Base-by-base conservation (phyloP, 2,329 filamentous ascomycete species). In the Colletotrichum trifolii region DNA sequence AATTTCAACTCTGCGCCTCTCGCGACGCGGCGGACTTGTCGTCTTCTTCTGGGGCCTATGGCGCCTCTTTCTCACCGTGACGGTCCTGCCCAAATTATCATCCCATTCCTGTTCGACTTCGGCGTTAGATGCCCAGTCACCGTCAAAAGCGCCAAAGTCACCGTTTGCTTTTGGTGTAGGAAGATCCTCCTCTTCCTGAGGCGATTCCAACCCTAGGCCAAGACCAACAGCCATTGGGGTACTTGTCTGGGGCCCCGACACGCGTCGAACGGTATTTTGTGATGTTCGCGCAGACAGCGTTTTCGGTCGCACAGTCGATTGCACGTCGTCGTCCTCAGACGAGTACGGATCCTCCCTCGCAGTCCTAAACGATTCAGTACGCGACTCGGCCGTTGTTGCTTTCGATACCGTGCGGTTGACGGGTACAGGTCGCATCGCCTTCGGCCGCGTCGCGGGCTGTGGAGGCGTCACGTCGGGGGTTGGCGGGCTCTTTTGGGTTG, bases 401-500 rank as follows among this genome's bases (percentile, higher is more conserved):
- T 85, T 85, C 38, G 85, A 86, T 25, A 77, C 75, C 43, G 79
- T 75, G 39, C 85, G 83, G 68, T 88, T 84, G 67, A 76, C 77
- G 48, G 82, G 71, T 15, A 76, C 73, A 15, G 84, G 83, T 38
- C 85, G 84, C 49, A 81, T 72, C 57, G 78, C 73, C 71, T 79
- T 81, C 13, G 82, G 77, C 62, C 81, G 81, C 42, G 75, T 76
- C 52, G 74, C 72, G 47, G 77, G 75, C 65, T 87, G 85, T 40
- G 91, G 91, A 56, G 91, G 91, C 13, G 91, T 94, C 49, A 91
- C 85, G 76, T 93, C 91, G 39, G 91, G 91, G 3, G 91, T 94
- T 38, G 90, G 91, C 13, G 89, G 89, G 70, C 88, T 91, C 71
- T 85, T 84, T 68, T 89, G 87, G 68, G 87, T 86, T 35, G 87